Conservation (phyloP, 176 grass and related monocot genomes). For the Avena sativa region DNA sequence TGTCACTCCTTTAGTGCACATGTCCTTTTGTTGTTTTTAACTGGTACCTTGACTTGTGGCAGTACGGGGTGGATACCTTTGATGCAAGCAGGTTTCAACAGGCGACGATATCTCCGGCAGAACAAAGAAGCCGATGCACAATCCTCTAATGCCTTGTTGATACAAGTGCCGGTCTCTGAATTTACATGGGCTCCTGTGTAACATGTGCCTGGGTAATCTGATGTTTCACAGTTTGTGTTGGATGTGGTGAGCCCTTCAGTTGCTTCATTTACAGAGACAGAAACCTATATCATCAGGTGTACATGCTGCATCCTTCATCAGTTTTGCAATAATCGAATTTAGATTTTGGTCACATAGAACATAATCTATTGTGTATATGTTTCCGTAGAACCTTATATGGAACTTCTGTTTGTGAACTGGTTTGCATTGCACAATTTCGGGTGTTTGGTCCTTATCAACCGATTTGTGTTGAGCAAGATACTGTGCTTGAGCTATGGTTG, state of each 20-base stretch:
- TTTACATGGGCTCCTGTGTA: not conserved
- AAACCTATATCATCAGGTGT: not conserved
- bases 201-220: not conserved
- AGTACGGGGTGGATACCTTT: slow-evolving; percentile 82
- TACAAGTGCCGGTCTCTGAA: slow-evolving; percentile 7
- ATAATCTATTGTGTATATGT: slow-evolving; percentile 18
- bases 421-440: not conserved
- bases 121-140: slow-evolving; percentile 57
- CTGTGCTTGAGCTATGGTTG: not conserved
- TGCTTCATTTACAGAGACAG: not conserved
- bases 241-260: not conserved
- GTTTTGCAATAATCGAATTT: slow-evolving; percentile 41
- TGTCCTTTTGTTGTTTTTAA: not conserved
- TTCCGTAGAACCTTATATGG: slow-evolving; percentile 14
- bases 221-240: slow-evolving; percentile 11
- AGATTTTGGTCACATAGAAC: slow-evolving; percentile 30
- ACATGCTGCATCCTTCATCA: slow-evolving; percentile 9
- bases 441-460: not conserved
- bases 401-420: slow-evolving; percentile 10
- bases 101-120: slow-evolving; percentile 52
- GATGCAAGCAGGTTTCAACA: slow-evolving; percentile 65
- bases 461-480: not conserved
- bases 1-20: not conserved
- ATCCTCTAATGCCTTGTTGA: slow-evolving; percentile 59
- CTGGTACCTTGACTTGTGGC: slow-evolving; percentile 31